Evolutionary conservation across 108 stramenopile species (phyloP), one percentile per base, ranked within the genome.

Genomic region (Cyclostephanos invisitatus): DNA sequence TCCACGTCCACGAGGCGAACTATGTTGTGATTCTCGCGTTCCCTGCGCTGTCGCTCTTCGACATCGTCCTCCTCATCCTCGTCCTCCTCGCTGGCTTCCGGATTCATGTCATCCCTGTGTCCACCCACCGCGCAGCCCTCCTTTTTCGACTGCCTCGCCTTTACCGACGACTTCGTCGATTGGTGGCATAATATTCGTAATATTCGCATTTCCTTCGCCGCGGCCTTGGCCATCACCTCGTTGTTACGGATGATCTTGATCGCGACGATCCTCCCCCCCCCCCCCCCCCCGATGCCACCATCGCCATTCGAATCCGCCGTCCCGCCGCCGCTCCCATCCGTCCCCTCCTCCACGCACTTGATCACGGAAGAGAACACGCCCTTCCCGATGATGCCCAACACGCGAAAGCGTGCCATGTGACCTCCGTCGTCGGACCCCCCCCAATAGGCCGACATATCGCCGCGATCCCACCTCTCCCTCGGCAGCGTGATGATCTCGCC

Each of bases 311-410:
- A 48, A 24, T n/a, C 71, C 21, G 29, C 28, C 20, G 63, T 59
- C 32, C 7, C 37, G 5, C 38, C n/a, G 29, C 3, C 7, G 37
- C 68, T 20, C 48, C 73, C 64, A 55, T 48, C 79, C 32, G 72
- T 62, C 22, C 70, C 87, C 2, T 80, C 84, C 60, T 87, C 85
- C 10, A 64, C 67, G 46, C 90, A 91, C 64, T 93, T 91, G 20
- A 99, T 83, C 12, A 99, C 98, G 18, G 96, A 92, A 14, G 92
- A 90, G 84, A 99, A 99, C 8, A 99, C 98, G 12, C 98, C 98
- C 67, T 96, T 94, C 0, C 98, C 98, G 18, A 99, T 81, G 21
- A 95, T 86, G 14, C 96, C 95, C 14, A 90, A 68, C 27, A 97
- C 95, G 5, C 85, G 85, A 75, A 96, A 97, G 11, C 87, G 67